phyloP scores from a whole-genome alignment of 1,284 basidiomycete species.

The Singerocomus rubriflavus region DNA sequence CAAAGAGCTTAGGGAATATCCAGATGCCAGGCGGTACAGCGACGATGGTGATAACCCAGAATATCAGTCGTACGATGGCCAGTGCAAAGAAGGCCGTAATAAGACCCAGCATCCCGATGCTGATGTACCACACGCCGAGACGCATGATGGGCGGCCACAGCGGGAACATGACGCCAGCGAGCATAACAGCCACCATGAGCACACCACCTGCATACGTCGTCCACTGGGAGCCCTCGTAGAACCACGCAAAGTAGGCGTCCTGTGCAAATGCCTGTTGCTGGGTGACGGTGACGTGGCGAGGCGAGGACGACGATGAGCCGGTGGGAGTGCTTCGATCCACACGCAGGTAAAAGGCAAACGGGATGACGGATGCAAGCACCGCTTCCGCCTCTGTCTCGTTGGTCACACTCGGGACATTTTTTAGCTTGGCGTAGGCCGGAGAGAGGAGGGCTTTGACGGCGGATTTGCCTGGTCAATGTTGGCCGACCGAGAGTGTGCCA shows the following conservation, averaged over 20 bases:
- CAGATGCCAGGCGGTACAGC: slow-evolving; percentile 90
- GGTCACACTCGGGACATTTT: slow-evolving; percentile 76
- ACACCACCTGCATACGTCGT: slow-evolving; percentile 91
- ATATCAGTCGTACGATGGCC: slow-evolving; percentile 89
- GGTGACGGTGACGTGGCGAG: slow-evolving; percentile 79
- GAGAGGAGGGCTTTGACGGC: slow-evolving; percentile 91
- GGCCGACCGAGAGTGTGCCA: too few relatives aligned
- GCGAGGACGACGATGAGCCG: slow-evolving; percentile 67
- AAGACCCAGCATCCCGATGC: slow-evolving; percentile 83
- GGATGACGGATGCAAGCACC: slow-evolving; percentile 73
- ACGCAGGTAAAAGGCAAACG: slow-evolving; percentile 86
- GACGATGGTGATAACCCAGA: slow-evolving; percentile 92
- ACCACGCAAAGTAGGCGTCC: slow-evolving; percentile 91
- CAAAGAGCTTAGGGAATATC: slow-evolving; percentile 98
- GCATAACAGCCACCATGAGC: slow-evolving; percentile 90
- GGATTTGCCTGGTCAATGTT: slow-evolving; percentile 66
- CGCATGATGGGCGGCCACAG: slow-evolving; percentile 94
- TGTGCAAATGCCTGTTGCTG: slow-evolving; percentile 79
- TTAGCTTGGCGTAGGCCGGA: slow-evolving; percentile 87
- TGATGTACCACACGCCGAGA: slow-evolving; percentile 96
- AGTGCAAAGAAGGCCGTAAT: slow-evolving; percentile 91
- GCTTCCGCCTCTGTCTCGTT: slow-evolving; percentile 76
- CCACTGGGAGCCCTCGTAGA: slow-evolving; percentile 93
- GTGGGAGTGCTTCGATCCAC: slow-evolving; percentile 77
- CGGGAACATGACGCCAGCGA: slow-evolving; percentile 99